phyloP scores from a whole-genome alignment of 306 rosid genomes.

The Prunus campanulata region DNA sequence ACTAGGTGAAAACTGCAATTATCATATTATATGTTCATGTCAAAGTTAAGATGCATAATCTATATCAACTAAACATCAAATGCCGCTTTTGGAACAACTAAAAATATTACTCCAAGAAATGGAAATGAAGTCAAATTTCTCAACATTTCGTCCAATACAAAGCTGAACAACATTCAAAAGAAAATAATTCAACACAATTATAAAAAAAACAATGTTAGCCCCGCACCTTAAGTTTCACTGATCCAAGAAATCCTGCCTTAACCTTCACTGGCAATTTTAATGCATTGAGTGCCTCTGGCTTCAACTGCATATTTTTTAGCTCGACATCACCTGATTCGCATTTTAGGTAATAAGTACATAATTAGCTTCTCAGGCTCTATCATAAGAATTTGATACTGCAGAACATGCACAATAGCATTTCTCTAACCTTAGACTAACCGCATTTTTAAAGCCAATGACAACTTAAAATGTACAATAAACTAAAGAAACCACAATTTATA shows the following conservation, averaged over 20 bases:
- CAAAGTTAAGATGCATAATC: neutral
- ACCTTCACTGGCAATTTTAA: constrained; percentile 96
- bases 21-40: neutral
- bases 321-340: constrained; percentile 85
- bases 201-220: constrained; percentile 8
- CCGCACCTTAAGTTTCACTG: constrained; percentile 93
- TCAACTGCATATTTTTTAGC: constrained; percentile 97
- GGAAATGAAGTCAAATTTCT: neutral
- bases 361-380: neutral
- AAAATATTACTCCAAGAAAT: neutral
- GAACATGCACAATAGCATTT: neutral
- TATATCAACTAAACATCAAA: neutral
- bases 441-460: neutral
- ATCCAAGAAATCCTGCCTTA: constrained; percentile 98
- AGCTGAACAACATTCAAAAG: neutral
- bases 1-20: neutral
- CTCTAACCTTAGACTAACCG: neutral
- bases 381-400: neutral
- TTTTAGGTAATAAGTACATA: neutral
- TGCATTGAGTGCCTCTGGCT: constrained; percentile 98
- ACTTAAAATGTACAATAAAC: neutral
- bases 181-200: constrained; percentile 20
- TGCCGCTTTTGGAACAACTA: neutral
- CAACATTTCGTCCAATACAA: neutral
- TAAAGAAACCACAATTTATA: neutral